A percentile compares a stretch with the other conserved stretches of the same genome.
Evolutionary conservation across 2,329 filamentous ascomycete genomes (phyloP).

Genomic region (Sclerotiophoma versabilis): DNA sequence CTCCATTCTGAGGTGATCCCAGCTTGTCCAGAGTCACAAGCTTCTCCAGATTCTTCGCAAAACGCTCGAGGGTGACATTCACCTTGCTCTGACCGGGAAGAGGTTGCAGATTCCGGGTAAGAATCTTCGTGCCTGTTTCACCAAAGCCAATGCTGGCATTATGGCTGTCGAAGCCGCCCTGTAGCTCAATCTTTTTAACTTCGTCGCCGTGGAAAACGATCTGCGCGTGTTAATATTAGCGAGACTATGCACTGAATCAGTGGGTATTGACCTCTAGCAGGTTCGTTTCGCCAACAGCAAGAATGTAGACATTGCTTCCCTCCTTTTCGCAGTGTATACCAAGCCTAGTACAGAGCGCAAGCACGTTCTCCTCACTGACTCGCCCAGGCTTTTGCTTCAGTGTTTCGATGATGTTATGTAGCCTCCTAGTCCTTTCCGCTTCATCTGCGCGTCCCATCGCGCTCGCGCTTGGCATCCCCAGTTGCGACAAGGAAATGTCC

Average conservation of each 20-base stretch:
- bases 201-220: slow-evolving; percentile 41
- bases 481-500: slow-evolving; percentile 51
- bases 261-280: slow-evolving; percentile 7
- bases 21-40: slow-evolving; percentile 75
- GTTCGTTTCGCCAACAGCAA: slow-evolving; percentile 44
- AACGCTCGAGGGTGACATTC: slow-evolving; percentile 73
- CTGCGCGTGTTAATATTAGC: slow-evolving; percentile 28
- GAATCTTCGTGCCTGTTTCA: slow-evolving; percentile 66
- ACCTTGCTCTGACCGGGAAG: slow-evolving; percentile 67
- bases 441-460: slow-evolving; percentile 57
- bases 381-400: slow-evolving; percentile 73
- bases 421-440: slow-evolving; percentile 60
- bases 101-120: slow-evolving; percentile 70
- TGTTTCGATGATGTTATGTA: slow-evolving; percentile 68
- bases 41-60: slow-evolving; percentile 74
- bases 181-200: slow-evolving; percentile 66
- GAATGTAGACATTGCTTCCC: slow-evolving; percentile 42
- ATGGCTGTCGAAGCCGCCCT: slow-evolving; percentile 67
- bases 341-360: slow-evolving; percentile 70
- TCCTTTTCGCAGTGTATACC: slow-evolving; percentile 62
- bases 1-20: slow-evolving; percentile 64
- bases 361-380: slow-evolving; percentile 77
- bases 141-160: slow-evolving; percentile 58
- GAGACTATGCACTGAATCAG: not conserved
- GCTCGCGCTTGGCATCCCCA: slow-evolving; percentile 51